These are phyloP conservation scores for Lasiodiplodia gonubiensis DNA, from an alignment of 2,329 filamentous ascomycete genomes.

Conservation along the genomic window DNA sequence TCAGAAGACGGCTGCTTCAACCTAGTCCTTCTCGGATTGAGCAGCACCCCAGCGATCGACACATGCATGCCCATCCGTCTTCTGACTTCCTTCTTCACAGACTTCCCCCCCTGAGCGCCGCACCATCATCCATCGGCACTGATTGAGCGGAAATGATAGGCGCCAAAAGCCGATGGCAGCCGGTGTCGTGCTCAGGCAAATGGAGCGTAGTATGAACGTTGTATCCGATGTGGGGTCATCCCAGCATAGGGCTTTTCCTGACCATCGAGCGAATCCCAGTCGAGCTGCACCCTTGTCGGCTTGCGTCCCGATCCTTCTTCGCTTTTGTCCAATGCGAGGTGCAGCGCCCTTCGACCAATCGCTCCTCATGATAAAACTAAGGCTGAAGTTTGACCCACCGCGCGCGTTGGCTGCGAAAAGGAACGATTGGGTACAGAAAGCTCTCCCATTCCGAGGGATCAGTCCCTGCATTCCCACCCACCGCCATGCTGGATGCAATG, in stretches of 20 bases:
- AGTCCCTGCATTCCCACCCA: constrained; percentile 10
- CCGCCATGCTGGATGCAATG: constrained; percentile 4
- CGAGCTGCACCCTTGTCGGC: background rate
- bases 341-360: background rate
- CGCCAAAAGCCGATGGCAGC: background rate
- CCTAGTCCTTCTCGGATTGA: too few relatives aligned
- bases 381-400: constrained; percentile 9
- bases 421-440: background rate
- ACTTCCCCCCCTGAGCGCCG: background rate
- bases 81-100: background rate
- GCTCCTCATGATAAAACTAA: background rate
- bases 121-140: background rate
- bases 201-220: background rate
- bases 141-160: background rate
- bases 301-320: background rate
- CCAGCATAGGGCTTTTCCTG: background rate
- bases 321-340: background rate
- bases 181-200: background rate
- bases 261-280: background rate
- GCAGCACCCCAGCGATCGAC: background rate
- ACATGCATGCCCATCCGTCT: background rate
- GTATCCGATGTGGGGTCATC: constrained; percentile 21
- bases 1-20: too few relatives aligned
- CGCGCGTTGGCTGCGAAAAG: background rate
- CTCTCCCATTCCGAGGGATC: background rate